A percentile compares a stretch with the other conserved stretches of the same genome.
These are phyloP conservation scores for Wickerhamiella bombiphila DNA, from an alignment of 805 yeast genomes.

Conservation along the genomic window DNA sequence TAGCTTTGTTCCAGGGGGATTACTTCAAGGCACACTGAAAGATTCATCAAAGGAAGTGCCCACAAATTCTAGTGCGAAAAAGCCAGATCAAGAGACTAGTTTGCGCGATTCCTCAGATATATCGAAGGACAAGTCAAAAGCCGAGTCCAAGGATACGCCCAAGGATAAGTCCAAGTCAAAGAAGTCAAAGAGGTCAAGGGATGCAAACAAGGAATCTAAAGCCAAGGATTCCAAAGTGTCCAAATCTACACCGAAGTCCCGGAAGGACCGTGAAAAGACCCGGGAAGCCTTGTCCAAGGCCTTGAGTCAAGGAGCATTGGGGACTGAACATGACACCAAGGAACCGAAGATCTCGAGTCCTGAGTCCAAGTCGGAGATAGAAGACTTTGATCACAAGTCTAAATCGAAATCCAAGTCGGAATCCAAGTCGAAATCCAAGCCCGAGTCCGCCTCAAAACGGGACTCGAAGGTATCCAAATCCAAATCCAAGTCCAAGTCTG, in stretches of 20 bases:
- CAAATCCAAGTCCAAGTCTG: too few species aligned
- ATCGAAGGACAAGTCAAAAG: constrained; percentile 5
- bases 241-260: not conserved
- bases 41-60: constrained; percentile 22
- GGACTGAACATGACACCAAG: too few species aligned
- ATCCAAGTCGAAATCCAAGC: constrained; percentile 8
- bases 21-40: constrained; percentile 73
- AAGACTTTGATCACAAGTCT: too few species aligned
- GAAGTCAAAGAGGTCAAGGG: not conserved
- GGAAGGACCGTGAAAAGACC: not conserved
- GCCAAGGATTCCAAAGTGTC: not conserved
- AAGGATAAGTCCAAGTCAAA: constrained; percentile 6
- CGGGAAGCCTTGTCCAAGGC: too few species aligned
- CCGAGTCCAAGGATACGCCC: constrained; percentile 3
- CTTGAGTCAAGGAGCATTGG: too few species aligned
- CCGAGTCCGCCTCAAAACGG: too few species aligned
- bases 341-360: too few species aligned
- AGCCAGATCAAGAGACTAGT: constrained; percentile 19
- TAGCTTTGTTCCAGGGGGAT: constrained; percentile 74
- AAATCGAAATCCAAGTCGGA: too few species aligned
- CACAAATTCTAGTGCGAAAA: constrained; percentile 20
- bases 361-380: too few species aligned
- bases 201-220: not conserved
- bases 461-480: too few species aligned
- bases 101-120: constrained; percentile 11